Evolutionary conservation across 2,329 filamentous ascomycete genomes (phyloP), one percentile per base, ranked within the genome.

Genomic region (Verticillium longisporum): DNA sequence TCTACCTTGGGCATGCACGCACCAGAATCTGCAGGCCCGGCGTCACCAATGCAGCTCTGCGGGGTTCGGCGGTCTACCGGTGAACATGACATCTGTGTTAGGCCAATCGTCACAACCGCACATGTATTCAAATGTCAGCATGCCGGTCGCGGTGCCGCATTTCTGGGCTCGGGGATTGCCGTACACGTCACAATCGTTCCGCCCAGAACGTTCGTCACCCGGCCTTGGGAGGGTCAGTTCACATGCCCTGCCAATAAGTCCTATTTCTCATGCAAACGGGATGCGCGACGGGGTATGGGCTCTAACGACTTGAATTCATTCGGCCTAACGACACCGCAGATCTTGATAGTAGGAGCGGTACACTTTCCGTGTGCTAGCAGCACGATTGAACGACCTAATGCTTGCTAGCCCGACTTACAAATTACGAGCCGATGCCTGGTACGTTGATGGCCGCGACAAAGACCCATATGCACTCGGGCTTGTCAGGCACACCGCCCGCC

Each of bases 11-110:
- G 63, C 63, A 64, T 45, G 59, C 61, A 62, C 60, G 63, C 62
- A 57, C 63, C 59, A 63, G 55, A 34, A 14, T 32, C 50, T 64
- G 63, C 63, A 64, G 55, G 60, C 60, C 62, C 58, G 58, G 62
- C 62, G 62, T 64, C 62, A 62, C 63, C 18, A 55, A 61, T 64
- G 63, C 63, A 64, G 60, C 60, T 55, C 31, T 63, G 62, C 63
- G 63, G 63, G 53, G 62, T 41, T 21, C 3, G 34, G 21, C 41
- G 56, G 34, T 37, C 14, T 45, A 38, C 21, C 56, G 56, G 56
- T 32, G 15, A 57, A 38, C 26, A 34, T 41, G 6, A 11, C 56
- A 32, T 14, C 56, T 18, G 41, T 18, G 11, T 21, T 9, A 50
- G 11, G 41, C 41, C 41, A 50, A 41, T 41, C 38, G 41, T 50